Conservation (phyloP, 1,139 yeast species). For the Saccharomycopsis phalli region DNA sequence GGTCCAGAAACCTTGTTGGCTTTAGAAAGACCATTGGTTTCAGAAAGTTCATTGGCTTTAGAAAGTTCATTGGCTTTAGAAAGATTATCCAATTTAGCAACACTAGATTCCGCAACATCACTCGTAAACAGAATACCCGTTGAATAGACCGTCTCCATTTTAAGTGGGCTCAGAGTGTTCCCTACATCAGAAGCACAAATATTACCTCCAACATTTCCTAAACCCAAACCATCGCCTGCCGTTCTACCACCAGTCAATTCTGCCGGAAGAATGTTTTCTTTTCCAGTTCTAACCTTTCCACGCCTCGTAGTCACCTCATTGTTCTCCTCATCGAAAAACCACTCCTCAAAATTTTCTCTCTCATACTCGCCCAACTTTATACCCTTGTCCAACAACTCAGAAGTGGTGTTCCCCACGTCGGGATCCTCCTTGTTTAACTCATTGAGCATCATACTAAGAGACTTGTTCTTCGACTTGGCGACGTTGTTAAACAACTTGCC, state of each 20-base stretch:
- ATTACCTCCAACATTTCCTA: not conserved
- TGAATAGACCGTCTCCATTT: too few relatives aligned
- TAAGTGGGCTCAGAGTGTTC: not conserved
- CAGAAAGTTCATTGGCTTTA: too few relatives aligned
- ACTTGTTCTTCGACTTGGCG: conserved; percentile 1
- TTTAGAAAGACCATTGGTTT: too few relatives aligned
- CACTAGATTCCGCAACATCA: too few relatives aligned
- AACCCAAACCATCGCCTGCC: too few relatives aligned
- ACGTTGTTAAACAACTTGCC: conserved; percentile 4
- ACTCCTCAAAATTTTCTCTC: conserved; percentile 13
- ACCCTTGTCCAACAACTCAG: conserved; percentile 18
- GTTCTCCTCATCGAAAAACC: conserved; percentile 18
- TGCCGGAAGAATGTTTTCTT: not conserved
- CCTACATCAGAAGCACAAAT: not conserved
- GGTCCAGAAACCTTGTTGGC: too few relatives aligned
- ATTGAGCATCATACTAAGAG: conserved; percentile 10
- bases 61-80: too few relatives aligned
- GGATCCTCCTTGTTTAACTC: conserved; percentile 7
- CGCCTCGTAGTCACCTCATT: too few relatives aligned
- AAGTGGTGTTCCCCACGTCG: conserved; percentile 14
- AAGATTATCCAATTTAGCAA: too few relatives aligned
- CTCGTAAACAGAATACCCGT: too few relatives aligned
- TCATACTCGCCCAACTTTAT: conserved; percentile 12
- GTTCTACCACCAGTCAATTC: too few relatives aligned
- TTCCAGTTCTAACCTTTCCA: not conserved